Base-by-base conservation (phyloP, 2,329 filamentous ascomycete species). In the Claviceps digitariae region DNA sequence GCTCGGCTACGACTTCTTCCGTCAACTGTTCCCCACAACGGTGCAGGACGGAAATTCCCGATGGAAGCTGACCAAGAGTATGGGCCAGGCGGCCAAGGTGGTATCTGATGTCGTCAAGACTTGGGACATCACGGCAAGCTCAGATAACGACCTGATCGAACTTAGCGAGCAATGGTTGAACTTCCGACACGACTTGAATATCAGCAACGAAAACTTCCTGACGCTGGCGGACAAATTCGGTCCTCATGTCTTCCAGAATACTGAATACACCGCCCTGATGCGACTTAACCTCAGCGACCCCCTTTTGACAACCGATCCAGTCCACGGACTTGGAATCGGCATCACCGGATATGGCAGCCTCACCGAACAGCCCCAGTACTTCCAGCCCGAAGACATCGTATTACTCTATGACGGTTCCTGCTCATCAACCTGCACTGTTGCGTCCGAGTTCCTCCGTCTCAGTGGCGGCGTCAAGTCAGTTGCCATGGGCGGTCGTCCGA, bases 1-100 rank as follows among this genome's bases (percentile, higher is more conserved):
- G 8, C 72, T 77, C n/a, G 81, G 77, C 17, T 81, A 80, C 57
- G 80, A 83, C 60, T 70, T 84, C 27, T 83, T 83, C 67, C 76
- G 77, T 52, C 67, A 76, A 62, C 68, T 82, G 0, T 77, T 78
- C 54, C 62, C 62, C 3, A n/a, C 51, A 3, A 72, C 77, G 50
- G 29, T 48, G 40, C 48, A 56, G 23, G 57, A 57, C 69, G 75
- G 57, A 58, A 70, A 58, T 60, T 68, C 67, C 17, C 67, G 67
- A 45, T 71, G 69, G 69, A 67, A 69, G 46, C 63, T 66, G 27
- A 67, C 61, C 52, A 59, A 64, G 6, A 66, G 72, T 21, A 78
- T 75, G 46, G 60, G 71, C 13, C 69, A 68, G 5, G 67, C 77
- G 4, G 68, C 75, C 9, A 61, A 70, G 5, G 66, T 76, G 56